Conservation (phyloP, 768 basidiomycete genomes). For the Collybia sp. region DNA sequence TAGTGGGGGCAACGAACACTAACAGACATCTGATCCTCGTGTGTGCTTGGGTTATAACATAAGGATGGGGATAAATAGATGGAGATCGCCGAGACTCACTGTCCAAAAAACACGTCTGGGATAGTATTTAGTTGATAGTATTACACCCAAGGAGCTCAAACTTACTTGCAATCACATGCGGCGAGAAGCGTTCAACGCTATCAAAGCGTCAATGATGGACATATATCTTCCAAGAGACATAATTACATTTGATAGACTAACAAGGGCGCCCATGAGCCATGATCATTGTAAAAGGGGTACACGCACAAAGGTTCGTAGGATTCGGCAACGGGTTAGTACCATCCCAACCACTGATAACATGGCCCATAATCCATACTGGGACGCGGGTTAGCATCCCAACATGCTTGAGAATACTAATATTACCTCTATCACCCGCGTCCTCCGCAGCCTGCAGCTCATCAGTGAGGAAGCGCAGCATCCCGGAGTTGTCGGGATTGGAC, state of each 20-base stretch:
- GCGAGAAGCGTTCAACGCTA: conserved; percentile 74
- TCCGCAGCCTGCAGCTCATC: conserved; percentile 77
- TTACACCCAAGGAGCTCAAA: conserved; percentile 4
- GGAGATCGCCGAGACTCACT: conserved; percentile 22
- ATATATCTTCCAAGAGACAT: conserved; percentile 5
- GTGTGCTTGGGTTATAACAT: conserved; percentile 30
- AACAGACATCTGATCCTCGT: conserved; percentile 69
- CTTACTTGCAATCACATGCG: conserved; percentile 73
- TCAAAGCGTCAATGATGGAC: conserved; percentile 1
- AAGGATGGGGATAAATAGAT: not conserved
- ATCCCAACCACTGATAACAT: conserved; percentile 65
- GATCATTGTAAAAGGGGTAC: not conserved
- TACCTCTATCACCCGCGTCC: conserved; percentile 71
- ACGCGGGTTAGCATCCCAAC: conserved; percentile 1
- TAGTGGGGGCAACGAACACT: conserved; percentile 6
- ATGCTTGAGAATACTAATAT: conserved; percentile 5
- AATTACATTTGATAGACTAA: conserved; percentile 35
- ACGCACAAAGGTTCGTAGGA: conserved; percentile 68
- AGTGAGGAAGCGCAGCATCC: conserved; percentile 74
- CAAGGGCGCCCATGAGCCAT: not conserved
- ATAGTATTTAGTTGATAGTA: not conserved
- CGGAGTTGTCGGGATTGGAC: conserved; percentile 62
- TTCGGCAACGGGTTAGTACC: conserved; percentile 59
- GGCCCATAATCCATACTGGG: conserved; percentile 49
- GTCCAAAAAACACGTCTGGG: conserved; percentile 72